Base-by-base conservation (phyloP, 345 rosid genomes). In the Eucalyptus grandis region DNA sequence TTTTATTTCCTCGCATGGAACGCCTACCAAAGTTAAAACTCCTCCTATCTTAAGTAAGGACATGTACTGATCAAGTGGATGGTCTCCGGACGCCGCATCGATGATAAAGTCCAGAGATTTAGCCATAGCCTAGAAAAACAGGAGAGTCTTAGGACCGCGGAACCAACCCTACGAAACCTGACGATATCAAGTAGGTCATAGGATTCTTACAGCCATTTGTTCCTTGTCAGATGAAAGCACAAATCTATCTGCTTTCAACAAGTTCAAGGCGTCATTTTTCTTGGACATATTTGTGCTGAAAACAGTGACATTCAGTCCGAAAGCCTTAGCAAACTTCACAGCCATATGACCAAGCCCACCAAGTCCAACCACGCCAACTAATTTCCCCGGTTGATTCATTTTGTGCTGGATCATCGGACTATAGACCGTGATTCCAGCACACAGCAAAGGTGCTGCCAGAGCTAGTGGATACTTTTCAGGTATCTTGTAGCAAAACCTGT, bases 31-130 rank as follows among this genome's bases (percentile, higher is more conserved):
- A 31, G 89, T 90, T 26, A 92, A 60, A 86, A 92, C 58, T 27
- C 94, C 94, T 56, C 87, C 90, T 49, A 89, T 89, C 90, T 91
- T 92, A 50, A 92, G 88, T 31, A 96, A 94, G 12, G 96, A 93
- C 97, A 97, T 83, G 96, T 90, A 95, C 34, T 93, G 94, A 92
- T 97, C 97, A 88, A 96, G 93, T 22, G 95, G 93, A 89, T 96
- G 98, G 89, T 96, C 96, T 62, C 99, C 98, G 47, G 98, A 96
- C 43, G 98, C 96, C 4, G 98, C 93, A 90, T 96, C 98, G 60
- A 97, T n/a, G 4, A 97, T 92, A 87, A 96, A 97, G 94, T 96
- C 98, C 51, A 96, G 91, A 27, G 99, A 94, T 82, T 94, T 96
- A 46, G 90, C 89, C 49, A 94, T 54, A 40, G 92, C 93, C 98